Evolutionary conservation across 2,329 filamentous ascomycete genomes (phyloP), one percentile per base, ranked within the genome.

Genomic region (Cercospora sp.): DNA sequence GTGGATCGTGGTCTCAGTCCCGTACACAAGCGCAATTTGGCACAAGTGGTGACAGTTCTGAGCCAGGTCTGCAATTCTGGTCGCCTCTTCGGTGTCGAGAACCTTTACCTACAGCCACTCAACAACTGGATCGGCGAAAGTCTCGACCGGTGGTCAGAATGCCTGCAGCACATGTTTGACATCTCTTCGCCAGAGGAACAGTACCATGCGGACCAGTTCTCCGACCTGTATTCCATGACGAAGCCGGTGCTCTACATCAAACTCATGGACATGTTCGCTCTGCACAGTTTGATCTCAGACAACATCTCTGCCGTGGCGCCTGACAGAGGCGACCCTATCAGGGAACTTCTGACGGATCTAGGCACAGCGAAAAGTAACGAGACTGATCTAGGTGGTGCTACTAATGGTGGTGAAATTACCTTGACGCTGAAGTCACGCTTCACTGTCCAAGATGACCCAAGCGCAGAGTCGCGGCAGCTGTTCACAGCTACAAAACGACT

Each of bases 241-340:
- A 97, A 97, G 80, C 95, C 95, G 6, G 98, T 94, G 0, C 85
- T 99, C n/a, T 99, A 98, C 83, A 97, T 99, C 83, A 99, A 99
- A 82, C 94, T 99, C 87, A 88, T 91, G 16, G 95, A 99, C 78
- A 94, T 99, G 66, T 98, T 99, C 79, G 92, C 94, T 60, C 94
- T 99, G 67, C 96, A 99, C 81, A 93, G 90, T 71, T 86, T 98
- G 23, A 87, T 98, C 64, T 90, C 92, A 3, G 85, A 89, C 26
- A 93, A 98, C 74, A 87, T 97, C 60, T 83, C 89, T 5, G 84
- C 85, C 66, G 89, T 98, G 69, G 96, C 92, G 74, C 90, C 92
- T 1, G 87, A 84, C 69, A 88, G 91, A 36, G 94, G 97, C 72
- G 95, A 99, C 77, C 87, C 93, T 68, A 86, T 99, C 66, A 91